Evolutionary conservation across 2,329 filamentous ascomycete species (phyloP).

Genomic region (Chaetomiaceae sp.): DNA sequence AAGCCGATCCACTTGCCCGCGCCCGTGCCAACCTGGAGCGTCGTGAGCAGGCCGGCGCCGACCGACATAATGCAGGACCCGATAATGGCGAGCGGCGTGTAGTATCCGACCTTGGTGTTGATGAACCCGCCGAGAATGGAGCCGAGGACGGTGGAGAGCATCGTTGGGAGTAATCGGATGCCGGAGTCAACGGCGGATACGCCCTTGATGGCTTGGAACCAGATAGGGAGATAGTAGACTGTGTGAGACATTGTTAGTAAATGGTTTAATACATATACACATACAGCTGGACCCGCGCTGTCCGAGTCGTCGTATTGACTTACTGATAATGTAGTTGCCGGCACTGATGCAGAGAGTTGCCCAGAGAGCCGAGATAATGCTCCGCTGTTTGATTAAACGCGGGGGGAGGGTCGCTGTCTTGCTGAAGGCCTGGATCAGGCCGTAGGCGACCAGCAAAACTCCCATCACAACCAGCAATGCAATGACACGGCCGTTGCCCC

Average conservation of each 20-base stretch:
- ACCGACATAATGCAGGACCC: constrained; percentile 27
- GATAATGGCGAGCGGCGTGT: constrained; percentile 19
- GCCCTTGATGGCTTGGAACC: constrained; percentile 31
- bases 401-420: constrained; percentile 37
- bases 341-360: constrained; percentile 32
- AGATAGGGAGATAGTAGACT: constrained; percentile 41
- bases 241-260: too few species aligned
- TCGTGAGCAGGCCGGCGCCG: constrained; percentile 33
- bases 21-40: constrained; percentile 28
- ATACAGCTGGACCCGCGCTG: too few species aligned
- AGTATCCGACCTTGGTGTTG: constrained; percentile 16
- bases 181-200: constrained; percentile 19
- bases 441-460: constrained; percentile 27
- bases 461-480: constrained; percentile 28
- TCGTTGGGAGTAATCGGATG: constrained; percentile 17
- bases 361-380: constrained; percentile 26
- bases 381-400: constrained; percentile 37
- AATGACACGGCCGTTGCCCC: constrained; percentile 40
- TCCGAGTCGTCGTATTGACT: not conserved
- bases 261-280: too few species aligned
- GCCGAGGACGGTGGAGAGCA: constrained; percentile 13
- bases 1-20: constrained; percentile 31
- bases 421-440: constrained; percentile 32
- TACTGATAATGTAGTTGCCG: constrained; percentile 8
- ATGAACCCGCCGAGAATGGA: constrained; percentile 15